A percentile compares a stretch with the other conserved stretches of the same genome.
Conservation (phyloP, 2,329 filamentous ascomycete genomes). For the Botrytis fragariae region DNA sequence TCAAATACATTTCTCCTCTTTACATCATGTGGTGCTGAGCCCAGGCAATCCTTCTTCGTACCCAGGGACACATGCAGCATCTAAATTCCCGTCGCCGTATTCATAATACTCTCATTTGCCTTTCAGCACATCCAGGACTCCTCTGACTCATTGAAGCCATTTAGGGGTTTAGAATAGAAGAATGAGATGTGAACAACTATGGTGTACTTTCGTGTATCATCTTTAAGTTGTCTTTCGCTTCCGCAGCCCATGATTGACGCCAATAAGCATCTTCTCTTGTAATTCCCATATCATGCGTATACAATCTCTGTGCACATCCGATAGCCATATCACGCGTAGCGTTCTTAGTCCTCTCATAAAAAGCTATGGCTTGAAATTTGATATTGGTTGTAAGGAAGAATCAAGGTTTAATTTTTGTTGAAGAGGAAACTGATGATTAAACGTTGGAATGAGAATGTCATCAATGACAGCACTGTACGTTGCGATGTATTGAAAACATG, state of each 20-base stretch:
- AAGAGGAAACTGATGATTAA: background rate
- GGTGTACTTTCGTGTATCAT: background rate
- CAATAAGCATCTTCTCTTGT: background rate
- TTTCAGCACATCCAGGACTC: background rate
- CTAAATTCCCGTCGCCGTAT: background rate
- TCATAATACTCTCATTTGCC: background rate
- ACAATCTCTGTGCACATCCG: background rate
- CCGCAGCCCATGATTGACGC: background rate
- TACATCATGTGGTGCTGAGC: background rate
- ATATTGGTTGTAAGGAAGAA: background rate
- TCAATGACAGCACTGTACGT: background rate
- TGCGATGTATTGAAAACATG: background rate
- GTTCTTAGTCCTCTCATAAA: background rate
- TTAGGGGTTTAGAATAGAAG: accelerated
- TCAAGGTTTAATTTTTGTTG: background rate
- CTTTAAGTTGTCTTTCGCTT: background rate
- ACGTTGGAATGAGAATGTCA: background rate
- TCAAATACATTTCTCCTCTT: background rate
- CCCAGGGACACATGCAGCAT: background rate
- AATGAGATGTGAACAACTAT: background rate
- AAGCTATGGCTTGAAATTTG: background rate
- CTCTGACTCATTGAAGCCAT: background rate
- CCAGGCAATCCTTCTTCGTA: background rate
- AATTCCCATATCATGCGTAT: too few species aligned
- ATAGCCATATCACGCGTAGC: background rate